Evolutionary conservation across 2,329 filamentous ascomycete genomes (phyloP).

Genomic region (Chrysoporthe deuterocubensis): DNA sequence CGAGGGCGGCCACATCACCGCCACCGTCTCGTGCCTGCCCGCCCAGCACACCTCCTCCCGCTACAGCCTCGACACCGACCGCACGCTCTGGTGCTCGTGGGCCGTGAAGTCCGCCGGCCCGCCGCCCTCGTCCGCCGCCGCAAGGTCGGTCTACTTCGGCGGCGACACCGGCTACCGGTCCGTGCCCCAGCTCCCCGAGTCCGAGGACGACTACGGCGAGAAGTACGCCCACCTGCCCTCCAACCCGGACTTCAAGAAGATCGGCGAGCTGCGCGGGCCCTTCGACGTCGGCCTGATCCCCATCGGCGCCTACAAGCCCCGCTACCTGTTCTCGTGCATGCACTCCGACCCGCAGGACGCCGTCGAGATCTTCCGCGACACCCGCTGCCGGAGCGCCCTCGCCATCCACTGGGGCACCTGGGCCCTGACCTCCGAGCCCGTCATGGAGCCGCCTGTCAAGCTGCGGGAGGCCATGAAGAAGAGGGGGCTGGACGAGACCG

Average conservation of each 20-base stretch:
- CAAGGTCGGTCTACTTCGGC: slow-evolving; percentile 76
- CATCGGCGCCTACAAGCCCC: slow-evolving; percentile 84
- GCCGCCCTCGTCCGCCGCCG: slow-evolving; percentile 53
- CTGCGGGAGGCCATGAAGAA: slow-evolving; percentile 72
- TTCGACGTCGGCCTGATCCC: slow-evolving; percentile 93
- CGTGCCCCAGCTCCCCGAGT: slow-evolving; percentile 67
- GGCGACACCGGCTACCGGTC: slow-evolving; percentile 90
- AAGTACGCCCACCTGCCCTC: slow-evolving; percentile 69
- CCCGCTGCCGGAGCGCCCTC: slow-evolving; percentile 75
- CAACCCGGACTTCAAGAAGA: slow-evolving; percentile 84
- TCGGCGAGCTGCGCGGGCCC: slow-evolving; percentile 78
- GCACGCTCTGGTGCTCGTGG: slow-evolving; percentile 90
- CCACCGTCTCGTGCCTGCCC: slow-evolving; percentile 77
- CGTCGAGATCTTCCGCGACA: slow-evolving; percentile 88
- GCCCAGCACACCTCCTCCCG: slow-evolving; percentile 82
- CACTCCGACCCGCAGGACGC: slow-evolving; percentile 87
- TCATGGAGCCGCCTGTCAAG: slow-evolving; percentile 77
- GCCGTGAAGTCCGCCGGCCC: slow-evolving; percentile 61
- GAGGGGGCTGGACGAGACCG: slow-evolving; percentile 69
- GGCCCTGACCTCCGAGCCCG: slow-evolving; percentile 83
- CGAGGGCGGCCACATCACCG: slow-evolving; percentile 58
- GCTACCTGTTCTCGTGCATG: slow-evolving; percentile 74
- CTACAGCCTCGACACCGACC: slow-evolving; percentile 68
- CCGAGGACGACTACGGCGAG: slow-evolving; percentile 71
- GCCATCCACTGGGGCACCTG: slow-evolving; percentile 95